phyloP scores from a whole-genome alignment of 768 basidiomycete species.

The Tulasnella sp. region DNA sequence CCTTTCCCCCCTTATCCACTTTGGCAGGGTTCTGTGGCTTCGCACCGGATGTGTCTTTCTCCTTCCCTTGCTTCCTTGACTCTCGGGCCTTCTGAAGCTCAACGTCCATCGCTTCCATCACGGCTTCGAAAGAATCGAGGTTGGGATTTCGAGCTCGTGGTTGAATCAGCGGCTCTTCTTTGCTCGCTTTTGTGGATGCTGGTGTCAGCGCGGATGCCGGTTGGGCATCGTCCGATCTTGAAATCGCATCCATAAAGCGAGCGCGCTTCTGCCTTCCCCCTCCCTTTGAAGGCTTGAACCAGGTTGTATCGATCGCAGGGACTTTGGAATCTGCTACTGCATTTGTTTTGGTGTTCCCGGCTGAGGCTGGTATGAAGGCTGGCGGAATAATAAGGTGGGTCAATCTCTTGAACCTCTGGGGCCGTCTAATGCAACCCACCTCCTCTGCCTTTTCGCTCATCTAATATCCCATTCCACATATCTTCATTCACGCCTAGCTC shows the following conservation, averaged over 20 bases:
- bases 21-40: neutral
- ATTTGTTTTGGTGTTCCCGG: neutral
- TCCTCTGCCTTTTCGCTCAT: constrained; percentile 65
- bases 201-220: neutral
- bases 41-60: constrained; percentile 1
- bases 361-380: constrained; percentile 18
- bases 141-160: constrained; percentile 42
- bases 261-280: constrained; percentile 2
- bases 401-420: too few species aligned
- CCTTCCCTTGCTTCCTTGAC: constrained; percentile 15
- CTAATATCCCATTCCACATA: constrained; percentile 83
- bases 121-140: constrained; percentile 86
- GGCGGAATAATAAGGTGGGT: too few species aligned
- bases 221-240: neutral
- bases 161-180: neutral
- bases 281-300: neutral
- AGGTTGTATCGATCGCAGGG: neutral
- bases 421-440: constrained; percentile 38
- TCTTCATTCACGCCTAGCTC: constrained; percentile 78
- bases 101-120: constrained; percentile 92
- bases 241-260: constrained; percentile 14
- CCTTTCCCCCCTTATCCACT: constrained; percentile 26
- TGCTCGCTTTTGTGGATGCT: neutral
- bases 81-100: constrained; percentile 50
- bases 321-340: neutral